Base-by-base conservation (phyloP, 495 filamentous ascomycete genomes). In the Xylaria grammica region DNA sequence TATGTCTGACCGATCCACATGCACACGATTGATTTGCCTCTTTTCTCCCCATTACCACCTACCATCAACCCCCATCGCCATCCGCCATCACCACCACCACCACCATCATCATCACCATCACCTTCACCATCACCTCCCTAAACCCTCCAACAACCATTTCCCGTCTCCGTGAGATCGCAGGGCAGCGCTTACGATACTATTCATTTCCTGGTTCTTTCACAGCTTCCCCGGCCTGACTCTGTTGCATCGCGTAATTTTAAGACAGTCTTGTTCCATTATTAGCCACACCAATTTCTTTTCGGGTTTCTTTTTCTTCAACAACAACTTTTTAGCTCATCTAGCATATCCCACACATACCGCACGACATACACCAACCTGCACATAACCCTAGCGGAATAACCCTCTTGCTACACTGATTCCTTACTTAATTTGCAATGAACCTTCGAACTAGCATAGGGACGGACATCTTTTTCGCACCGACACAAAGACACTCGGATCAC, bases 401-500 rank as follows among this genome's bases (percentile, higher is more conserved):
- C 26, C 22, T 32, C 22, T 7, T 38, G 32, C 45, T 26, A n/a
- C 20, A n/a, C 19, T 0, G 1, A n/a, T 20, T 2, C 0, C 6
- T 17, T n/a, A 20, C 34, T 20, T 19, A 0, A 44, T 51, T 46
- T 52, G 8, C 34, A 32, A 51, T 51, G 45, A 40, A 34, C 36
- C 20, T 27, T 42, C 1, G 22, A n/a, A 11, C 34, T 36, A 34
- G 20, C 17, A 0, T 11, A 36, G 15, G 46, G 30, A 29, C 46
- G 6, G 32, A 34, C 19, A 44, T 32, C 30, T 61, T 59, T 49
- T 60, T 45, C 4, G 20, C 10, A 22, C 45, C 17, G n/a, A 42
- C 36, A 61, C 26, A 61, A 51, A 61, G 59, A 44, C 34, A 4
- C 15, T 61, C 45, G n/a, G 59, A 5, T 48, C 20, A 42, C 7